Base-by-base conservation (phyloP, 169 alveolate genomes). In the Plasmodium adleri region DNA sequence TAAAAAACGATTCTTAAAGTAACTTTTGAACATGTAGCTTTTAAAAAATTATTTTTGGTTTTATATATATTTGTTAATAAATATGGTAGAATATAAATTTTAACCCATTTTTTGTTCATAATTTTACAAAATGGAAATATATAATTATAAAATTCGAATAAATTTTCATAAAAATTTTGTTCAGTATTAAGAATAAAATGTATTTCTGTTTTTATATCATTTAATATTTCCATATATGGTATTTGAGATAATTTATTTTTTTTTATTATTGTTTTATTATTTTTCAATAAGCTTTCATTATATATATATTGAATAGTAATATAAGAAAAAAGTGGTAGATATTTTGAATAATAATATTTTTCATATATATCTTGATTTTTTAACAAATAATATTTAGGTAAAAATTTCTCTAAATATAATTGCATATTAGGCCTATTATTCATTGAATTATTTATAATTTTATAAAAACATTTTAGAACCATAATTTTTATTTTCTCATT, bases 41-140 rank as follows among this genome's bases (percentile, higher is more conserved):
- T 45, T 20, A 75, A 63, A 47, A 75, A 62, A 28, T 15, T 43
- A 43, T 75, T 60, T 56, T 75, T 20, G 47, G 49, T 28, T 52
- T 63, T 75, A 56, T 75, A 75, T 22, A 20, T 47, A 63, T 75
- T 75, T 62, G 64, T 32, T 47, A 75, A 43, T 45, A 75, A 20
- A 20, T 75, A 75, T 6, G 88, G 88, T 26, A 75, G 58, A 28
- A 75, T 75, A 32, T 75, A 62, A 45, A 75, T 28, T 24, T 63
- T 75, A 32, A 75, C 88, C 88, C 88, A 75, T 63, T 75, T 75
- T 63, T 26, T 75, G 28, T 56, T 75, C 88, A 75, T 75, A 47
- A 75, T 75, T 75, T 62, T 75, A 32, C 88, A 75, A 47, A 75
- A 75, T 9, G 4, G 62, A 10, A 62, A 45, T 47, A 75, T 22